Evolutionary conservation across 257 asterid species (phyloP).

Genomic region (Solanum etuberosum): DNA sequence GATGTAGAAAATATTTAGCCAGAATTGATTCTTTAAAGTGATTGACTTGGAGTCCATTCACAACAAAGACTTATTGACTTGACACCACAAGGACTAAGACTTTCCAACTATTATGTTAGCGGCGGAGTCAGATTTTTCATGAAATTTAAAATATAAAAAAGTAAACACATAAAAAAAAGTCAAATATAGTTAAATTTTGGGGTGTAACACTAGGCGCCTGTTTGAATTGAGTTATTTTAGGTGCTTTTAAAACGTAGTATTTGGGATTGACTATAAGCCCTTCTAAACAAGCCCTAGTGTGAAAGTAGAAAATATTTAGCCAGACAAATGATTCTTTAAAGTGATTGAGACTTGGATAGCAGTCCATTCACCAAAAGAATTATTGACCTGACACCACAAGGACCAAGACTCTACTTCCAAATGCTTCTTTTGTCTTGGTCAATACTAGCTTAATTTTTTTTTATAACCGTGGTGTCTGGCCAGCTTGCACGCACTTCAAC

Average conservation of each 20-base stretch:
- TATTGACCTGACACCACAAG: neutral
- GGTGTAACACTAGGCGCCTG: neutral
- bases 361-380: neutral
- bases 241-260: neutral
- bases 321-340: neutral
- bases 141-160: too few relatives aligned
- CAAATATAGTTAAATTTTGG: neutral
- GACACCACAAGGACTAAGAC: neutral
- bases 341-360: neutral
- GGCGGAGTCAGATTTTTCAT: too few relatives aligned
- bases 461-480: neutral
- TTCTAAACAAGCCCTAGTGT: neutral
- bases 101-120: neutral
- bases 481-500: neutral
- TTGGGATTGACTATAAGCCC: neutral
- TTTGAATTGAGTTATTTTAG: too few relatives aligned
- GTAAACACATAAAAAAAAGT: too few relatives aligned
- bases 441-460: neutral
- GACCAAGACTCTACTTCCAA: neutral
- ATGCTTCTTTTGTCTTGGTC: neutral
- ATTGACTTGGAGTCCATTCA: neutral
- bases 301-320: neutral
- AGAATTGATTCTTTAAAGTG: neutral
- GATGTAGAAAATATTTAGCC: neutral
- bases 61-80: neutral